These are phyloP conservation scores for Erodium maritimum DNA, from an alignment of 345 rosid genomes.

Conservation along the genomic window DNA sequence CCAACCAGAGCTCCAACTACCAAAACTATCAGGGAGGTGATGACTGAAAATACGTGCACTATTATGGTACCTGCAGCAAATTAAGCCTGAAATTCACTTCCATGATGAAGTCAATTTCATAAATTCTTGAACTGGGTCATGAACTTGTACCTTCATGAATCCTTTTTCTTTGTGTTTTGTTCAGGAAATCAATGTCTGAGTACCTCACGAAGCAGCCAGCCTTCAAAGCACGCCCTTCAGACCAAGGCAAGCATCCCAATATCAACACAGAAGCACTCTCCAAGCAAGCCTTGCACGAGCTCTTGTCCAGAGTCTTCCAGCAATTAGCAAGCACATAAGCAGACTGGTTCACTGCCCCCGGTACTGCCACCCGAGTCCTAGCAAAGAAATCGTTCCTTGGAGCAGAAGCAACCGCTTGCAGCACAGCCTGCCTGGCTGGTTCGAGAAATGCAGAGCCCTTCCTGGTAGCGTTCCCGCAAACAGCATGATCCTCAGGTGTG, in stretches of 20 bases:
- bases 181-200: slow-evolving; percentile 71
- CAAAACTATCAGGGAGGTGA: slow-evolving; percentile 54
- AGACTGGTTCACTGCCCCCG: slow-evolving; percentile 29
- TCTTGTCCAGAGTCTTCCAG: slow-evolving; percentile 60
- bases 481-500: slow-evolving; percentile 45
- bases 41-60: slow-evolving; percentile 56
- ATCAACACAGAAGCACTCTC: slow-evolving; percentile 60
- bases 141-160: slow-evolving; percentile 48
- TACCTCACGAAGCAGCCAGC: slow-evolving; percentile 87
- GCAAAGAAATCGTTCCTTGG: slow-evolving; percentile 40
- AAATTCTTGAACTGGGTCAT: too few species aligned
- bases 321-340: slow-evolving; percentile 68
- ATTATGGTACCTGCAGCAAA: slow-evolving; percentile 41
- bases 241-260: slow-evolving; percentile 61
- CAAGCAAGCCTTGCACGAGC: slow-evolving; percentile 58
- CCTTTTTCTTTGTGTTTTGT: slow-evolving; percentile 31
- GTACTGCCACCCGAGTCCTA: slow-evolving; percentile 20
- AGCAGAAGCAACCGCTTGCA: slow-evolving; percentile 31
- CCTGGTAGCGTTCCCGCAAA: slow-evolving; percentile 53
- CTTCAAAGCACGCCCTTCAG: slow-evolving; percentile 74
- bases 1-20: slow-evolving; percentile 44
- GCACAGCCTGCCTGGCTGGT: slow-evolving; percentile 40
- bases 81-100: too few species aligned
- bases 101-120: too few species aligned
- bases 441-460: slow-evolving; percentile 28